Conservation (phyloP, 331 rosid species). For the Stylosanthes scabra region DNA sequence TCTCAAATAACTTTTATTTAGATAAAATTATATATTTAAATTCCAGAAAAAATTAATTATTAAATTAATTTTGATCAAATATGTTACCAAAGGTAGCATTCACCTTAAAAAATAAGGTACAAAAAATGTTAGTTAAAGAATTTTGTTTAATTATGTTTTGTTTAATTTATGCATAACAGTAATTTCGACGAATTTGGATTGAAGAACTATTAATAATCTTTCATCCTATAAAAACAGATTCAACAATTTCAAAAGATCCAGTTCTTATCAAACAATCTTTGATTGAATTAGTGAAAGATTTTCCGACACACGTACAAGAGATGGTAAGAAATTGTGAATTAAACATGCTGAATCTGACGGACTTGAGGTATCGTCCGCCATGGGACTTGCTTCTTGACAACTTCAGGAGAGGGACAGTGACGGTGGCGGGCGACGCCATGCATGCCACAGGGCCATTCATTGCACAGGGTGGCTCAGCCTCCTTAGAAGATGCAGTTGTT, state of each 20-base stretch:
- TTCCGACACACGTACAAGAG: slow-evolving; percentile 33
- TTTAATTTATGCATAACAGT: too few relatives aligned
- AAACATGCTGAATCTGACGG: slow-evolving; percentile 45
- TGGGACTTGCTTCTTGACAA: slow-evolving; percentile 47
- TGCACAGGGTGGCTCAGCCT: slow-evolving; percentile 70
- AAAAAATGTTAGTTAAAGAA: too few relatives aligned
- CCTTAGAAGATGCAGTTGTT: slow-evolving; percentile 62
- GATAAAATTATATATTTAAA: too few relatives aligned
- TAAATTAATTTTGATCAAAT: too few relatives aligned
- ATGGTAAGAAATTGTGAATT: slow-evolving; percentile 47
- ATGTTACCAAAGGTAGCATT: too few relatives aligned
- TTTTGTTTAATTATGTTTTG: too few relatives aligned
- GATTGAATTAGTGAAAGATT: slow-evolving; percentile 42
- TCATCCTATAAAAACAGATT: slow-evolving; percentile 38
- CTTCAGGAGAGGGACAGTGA: slow-evolving; percentile 46
- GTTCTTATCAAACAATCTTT: slow-evolving; percentile 40
- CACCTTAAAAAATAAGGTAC: too few relatives aligned
- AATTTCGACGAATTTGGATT: too few relatives aligned
- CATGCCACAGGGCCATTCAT: slow-evolving; percentile 69
- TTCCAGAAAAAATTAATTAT: too few relatives aligned
- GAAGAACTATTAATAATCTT: not conserved
- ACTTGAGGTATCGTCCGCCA: slow-evolving; percentile 50
- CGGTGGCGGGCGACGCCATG: slow-evolving; percentile 76
- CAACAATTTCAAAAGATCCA: slow-evolving; percentile 41
- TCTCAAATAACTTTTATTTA: too few relatives aligned